Conservation (phyloP, 1,139 yeast species). For the Spencermartinsiella ligniputridi region DNA sequence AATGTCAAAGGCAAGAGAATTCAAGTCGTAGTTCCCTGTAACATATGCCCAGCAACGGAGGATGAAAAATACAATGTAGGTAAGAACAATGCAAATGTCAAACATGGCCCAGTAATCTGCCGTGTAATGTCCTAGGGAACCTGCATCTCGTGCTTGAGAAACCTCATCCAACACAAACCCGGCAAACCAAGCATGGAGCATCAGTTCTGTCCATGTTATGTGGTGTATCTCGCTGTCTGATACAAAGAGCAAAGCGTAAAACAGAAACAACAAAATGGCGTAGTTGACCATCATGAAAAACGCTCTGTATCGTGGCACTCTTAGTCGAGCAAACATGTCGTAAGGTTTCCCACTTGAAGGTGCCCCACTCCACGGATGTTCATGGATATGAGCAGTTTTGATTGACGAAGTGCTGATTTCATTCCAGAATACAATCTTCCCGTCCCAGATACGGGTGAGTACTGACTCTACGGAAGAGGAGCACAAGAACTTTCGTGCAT, state of each 20-base stretch:
- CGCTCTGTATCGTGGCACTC: constrained; percentile 32
- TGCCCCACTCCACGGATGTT: constrained; percentile 8
- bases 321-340: constrained; percentile 29
- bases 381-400: constrained; percentile 26
- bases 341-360: neutral
- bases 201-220: constrained; percentile 21
- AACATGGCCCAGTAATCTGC: constrained; percentile 32
- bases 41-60: constrained; percentile 22
- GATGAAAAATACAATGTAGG: constrained; percentile 26
- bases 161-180: constrained; percentile 34
- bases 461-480: constrained; percentile 28
- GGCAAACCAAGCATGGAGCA: constrained; percentile 31
- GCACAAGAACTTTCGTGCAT: constrained; percentile 27
- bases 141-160: constrained; percentile 31
- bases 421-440: constrained; percentile 34
- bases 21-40: constrained; percentile 17
- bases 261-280: constrained; percentile 26
- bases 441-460: constrained; percentile 32
- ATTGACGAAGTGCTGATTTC: constrained; percentile 25
- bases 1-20: constrained; percentile 28
- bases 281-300: constrained; percentile 32
- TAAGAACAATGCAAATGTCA: constrained; percentile 28
- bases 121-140: constrained; percentile 26
- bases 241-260: constrained; percentile 25
- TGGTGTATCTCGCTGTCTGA: constrained; percentile 3